Conservation (phyloP, 345 rosid species). For the Barbarea vulgaris region DNA sequence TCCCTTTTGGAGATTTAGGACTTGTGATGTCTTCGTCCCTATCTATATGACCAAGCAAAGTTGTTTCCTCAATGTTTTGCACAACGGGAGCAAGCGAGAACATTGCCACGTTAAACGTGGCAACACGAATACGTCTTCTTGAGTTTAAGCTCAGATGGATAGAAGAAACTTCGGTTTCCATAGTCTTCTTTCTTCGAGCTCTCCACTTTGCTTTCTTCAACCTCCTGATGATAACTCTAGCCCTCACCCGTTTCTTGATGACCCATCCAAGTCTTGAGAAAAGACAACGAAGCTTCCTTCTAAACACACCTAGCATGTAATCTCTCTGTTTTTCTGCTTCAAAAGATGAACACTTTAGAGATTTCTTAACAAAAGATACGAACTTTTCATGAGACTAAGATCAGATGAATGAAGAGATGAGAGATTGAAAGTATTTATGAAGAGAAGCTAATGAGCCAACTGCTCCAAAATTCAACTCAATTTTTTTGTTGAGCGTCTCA, state of each 20-base stretch:
- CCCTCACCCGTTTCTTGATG: constrained; percentile 59
- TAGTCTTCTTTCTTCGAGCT: constrained; percentile 42
- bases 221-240: constrained; percentile 63
- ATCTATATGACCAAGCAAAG: constrained; percentile 32
- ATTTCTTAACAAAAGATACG: constrained; percentile 16
- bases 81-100: constrained; percentile 88
- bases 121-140: constrained; percentile 65
- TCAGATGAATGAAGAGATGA: constrained; percentile 6
- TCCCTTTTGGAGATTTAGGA: constrained; percentile 66
- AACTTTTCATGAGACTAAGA: constrained; percentile 1
- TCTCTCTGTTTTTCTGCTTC: constrained; percentile 31
- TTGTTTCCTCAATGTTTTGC: constrained; percentile 49
- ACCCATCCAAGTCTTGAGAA: constrained; percentile 63
- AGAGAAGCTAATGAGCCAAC: constrained; percentile 45
- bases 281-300: constrained; percentile 56
- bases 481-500: constrained; percentile 54
- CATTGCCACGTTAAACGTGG: constrained; percentile 95
- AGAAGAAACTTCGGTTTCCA: constrained; percentile 33
- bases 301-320: constrained; percentile 48
- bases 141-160: constrained; percentile 35
- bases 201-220: constrained; percentile 51
- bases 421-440: constrained; percentile 19
- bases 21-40: constrained; percentile 29
- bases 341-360: constrained; percentile 7
- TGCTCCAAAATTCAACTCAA: constrained; percentile 48